Evolutionary conservation across 768 basidiomycete genomes (phyloP).

Genomic region (Pleurotus djamor): DNA sequence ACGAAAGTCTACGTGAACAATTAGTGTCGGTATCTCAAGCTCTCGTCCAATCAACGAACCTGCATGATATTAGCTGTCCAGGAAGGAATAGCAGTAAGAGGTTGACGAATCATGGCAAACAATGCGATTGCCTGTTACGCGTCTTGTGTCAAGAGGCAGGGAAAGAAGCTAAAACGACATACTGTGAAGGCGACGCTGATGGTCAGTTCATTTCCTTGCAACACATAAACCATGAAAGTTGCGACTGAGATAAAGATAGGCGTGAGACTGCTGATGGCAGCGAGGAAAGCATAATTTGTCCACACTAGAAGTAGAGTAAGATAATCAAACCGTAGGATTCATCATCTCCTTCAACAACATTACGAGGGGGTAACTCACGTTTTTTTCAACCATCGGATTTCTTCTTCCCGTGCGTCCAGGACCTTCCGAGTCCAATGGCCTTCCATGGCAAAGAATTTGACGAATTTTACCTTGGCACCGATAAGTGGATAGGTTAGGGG

Average conservation of each 20-base stretch:
- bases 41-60: slow-evolving; percentile 18
- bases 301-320: slow-evolving; percentile 28
- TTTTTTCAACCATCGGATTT: slow-evolving; percentile 81
- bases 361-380: slow-evolving; percentile 30
- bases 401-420: slow-evolving; percentile 60
- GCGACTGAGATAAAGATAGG: slow-evolving; percentile 81
- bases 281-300: slow-evolving; percentile 71
- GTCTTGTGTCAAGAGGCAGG: background rate
- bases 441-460: slow-evolving; percentile 86
- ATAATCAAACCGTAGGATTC: slow-evolving; percentile 29
- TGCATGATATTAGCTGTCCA: slow-evolving; percentile 80
- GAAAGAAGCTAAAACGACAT: slow-evolving; percentile 15
- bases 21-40: background rate
- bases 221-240: slow-evolving; percentile 73
- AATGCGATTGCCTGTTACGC: slow-evolving; percentile 65
- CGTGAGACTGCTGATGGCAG: slow-evolving; percentile 67
- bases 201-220: slow-evolving; percentile 72
- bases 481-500: background rate
- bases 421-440: slow-evolving; percentile 70
- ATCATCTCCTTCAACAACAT: background rate
- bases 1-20: slow-evolving; percentile 45
- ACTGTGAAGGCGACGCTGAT: slow-evolving; percentile 87
- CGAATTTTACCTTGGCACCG: slow-evolving; percentile 55
- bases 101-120: slow-evolving; percentile 76
- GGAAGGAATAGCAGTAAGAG: slow-evolving; percentile 77